These are phyloP conservation scores for Puccinia coronata DNA, from an alignment of 1,284 basidiomycete species.

Conservation along the genomic window DNA sequence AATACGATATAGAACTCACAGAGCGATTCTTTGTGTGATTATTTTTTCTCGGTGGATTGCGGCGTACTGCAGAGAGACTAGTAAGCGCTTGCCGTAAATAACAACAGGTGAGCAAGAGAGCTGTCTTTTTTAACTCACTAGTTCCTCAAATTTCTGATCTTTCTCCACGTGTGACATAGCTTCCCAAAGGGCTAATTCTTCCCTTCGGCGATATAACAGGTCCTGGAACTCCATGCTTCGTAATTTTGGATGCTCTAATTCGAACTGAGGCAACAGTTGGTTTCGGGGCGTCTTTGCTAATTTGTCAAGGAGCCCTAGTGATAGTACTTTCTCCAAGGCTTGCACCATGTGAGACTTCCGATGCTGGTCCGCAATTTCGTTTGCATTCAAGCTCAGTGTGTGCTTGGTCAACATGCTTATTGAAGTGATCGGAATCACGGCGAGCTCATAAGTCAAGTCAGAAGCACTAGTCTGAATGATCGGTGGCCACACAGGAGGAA, in stretches of 20 bases:
- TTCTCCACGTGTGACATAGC: constrained; percentile 51
- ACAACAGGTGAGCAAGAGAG: neutral
- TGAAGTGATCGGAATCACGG: constrained; percentile 70
- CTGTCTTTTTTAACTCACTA: constrained; percentile 1
- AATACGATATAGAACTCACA: constrained; percentile 56
- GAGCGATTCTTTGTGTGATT: constrained; percentile 63
- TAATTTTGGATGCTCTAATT: constrained; percentile 75
- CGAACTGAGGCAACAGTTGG: constrained; percentile 49
- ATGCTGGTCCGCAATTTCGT: constrained; percentile 69
- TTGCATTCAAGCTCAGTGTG: constrained; percentile 68
- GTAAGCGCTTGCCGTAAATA: neutral
- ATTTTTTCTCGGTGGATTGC: constrained; percentile 24
- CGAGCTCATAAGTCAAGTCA: constrained; percentile 71
- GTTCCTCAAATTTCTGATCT: constrained; percentile 30
- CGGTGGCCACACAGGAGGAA: constrained; percentile 67
- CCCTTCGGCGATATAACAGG: constrained; percentile 67
- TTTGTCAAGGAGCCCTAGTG: constrained; percentile 60
- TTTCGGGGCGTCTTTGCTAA: constrained; percentile 58
- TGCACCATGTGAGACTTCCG: constrained; percentile 68
- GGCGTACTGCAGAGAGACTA: constrained; percentile 3
- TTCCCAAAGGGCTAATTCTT: constrained; percentile 62
- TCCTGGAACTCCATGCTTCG: constrained; percentile 92
- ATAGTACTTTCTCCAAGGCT: constrained; percentile 58
- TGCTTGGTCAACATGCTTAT: constrained; percentile 71
- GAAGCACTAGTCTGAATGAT: constrained; percentile 63